Percentiles rank a stretch among this genome's conserved stretches.
phyloP scores from a whole-genome alignment of 805 yeast genomes.

The Metschnikowia anglica region DNA sequence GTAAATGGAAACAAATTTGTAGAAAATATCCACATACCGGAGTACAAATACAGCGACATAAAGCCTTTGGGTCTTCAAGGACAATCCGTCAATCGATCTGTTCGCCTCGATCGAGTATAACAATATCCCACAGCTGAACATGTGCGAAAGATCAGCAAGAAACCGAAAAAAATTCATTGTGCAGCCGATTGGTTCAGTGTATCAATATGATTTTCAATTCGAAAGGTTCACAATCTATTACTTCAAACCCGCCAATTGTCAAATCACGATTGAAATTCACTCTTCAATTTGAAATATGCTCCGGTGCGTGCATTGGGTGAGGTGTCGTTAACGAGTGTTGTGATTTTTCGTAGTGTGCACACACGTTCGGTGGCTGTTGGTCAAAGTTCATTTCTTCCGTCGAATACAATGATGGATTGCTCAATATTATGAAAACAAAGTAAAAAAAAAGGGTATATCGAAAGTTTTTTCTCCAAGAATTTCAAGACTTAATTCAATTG shows the following conservation, averaged over 20 bases:
- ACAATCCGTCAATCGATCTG: conserved; percentile 75
- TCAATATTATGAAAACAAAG: too few relatives aligned
- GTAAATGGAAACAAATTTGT: conserved; percentile 63
- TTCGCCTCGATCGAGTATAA: conserved; percentile 65
- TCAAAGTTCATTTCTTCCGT: conserved; percentile 8
- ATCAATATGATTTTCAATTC: neutral
- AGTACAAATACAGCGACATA: conserved; percentile 72
- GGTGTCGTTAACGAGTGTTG: conserved; percentile 1
- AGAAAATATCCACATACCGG: conserved; percentile 66
- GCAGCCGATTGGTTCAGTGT: neutral
- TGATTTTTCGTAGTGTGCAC: neutral
- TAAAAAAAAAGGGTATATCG: too few relatives aligned
- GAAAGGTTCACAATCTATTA: neutral
- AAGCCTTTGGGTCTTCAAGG: conserved; percentile 81
- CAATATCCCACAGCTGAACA: conserved; percentile 74
- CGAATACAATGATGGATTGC: too few relatives aligned
- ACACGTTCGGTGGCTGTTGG: too few relatives aligned
- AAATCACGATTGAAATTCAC: neutral
- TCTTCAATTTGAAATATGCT: neutral
- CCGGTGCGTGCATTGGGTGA: conserved; percentile 3
- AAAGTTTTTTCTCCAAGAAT: too few relatives aligned
- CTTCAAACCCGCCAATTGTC: neutral
- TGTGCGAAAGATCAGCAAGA: conserved; percentile 77
- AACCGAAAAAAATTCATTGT: conserved; percentile 44
- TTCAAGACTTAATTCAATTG: too few relatives aligned